These are phyloP conservation scores for Fusarium foetens DNA, from an alignment of 2,329 filamentous ascomycete species.

Conservation along the genomic window DNA sequence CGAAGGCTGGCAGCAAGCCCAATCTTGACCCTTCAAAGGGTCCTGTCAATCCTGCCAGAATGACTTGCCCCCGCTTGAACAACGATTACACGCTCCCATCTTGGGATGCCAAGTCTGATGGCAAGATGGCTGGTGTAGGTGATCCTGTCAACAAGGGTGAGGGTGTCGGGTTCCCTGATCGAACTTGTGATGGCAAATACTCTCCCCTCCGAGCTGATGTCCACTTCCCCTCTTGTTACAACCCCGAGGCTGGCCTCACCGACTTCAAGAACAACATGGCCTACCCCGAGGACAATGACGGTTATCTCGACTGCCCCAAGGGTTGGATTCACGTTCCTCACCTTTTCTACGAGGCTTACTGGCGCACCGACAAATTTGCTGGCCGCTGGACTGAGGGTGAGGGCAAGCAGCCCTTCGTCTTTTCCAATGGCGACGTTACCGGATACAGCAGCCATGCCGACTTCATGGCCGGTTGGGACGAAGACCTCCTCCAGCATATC, in stretches of 20 bases:
- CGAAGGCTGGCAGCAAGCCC: constrained; percentile 59
- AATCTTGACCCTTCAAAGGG: constrained; percentile 65
- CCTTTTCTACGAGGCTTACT: constrained; percentile 69
- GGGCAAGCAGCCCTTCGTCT: constrained; percentile 71
- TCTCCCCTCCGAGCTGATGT: constrained; percentile 73
- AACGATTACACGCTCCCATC: constrained; percentile 59
- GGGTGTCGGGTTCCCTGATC: constrained; percentile 74
- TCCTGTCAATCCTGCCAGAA: constrained; percentile 64
- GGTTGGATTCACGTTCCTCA: constrained; percentile 67
- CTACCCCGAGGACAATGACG: constrained; percentile 64
- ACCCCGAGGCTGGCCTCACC: constrained; percentile 68
- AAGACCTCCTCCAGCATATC: constrained; percentile 70
- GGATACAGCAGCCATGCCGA: constrained; percentile 78
- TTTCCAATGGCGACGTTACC: constrained; percentile 75
- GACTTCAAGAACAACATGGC: constrained; percentile 73
- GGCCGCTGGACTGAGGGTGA: constrained; percentile 64
- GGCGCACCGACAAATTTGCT: constrained; percentile 64
- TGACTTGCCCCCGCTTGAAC: constrained; percentile 67
- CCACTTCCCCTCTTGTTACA: constrained; percentile 80
- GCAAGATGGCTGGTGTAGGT: constrained; percentile 63
- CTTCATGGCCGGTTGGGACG: constrained; percentile 79
- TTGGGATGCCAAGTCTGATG: constrained; percentile 66
- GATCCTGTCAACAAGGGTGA: constrained; percentile 64
- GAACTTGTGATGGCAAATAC: constrained; percentile 71
- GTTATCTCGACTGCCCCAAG: constrained; percentile 64